These are phyloP conservation scores for Ceratocystis ficicola DNA, from an alignment of 2,329 filamentous ascomycete genomes.

Conservation along the genomic window DNA sequence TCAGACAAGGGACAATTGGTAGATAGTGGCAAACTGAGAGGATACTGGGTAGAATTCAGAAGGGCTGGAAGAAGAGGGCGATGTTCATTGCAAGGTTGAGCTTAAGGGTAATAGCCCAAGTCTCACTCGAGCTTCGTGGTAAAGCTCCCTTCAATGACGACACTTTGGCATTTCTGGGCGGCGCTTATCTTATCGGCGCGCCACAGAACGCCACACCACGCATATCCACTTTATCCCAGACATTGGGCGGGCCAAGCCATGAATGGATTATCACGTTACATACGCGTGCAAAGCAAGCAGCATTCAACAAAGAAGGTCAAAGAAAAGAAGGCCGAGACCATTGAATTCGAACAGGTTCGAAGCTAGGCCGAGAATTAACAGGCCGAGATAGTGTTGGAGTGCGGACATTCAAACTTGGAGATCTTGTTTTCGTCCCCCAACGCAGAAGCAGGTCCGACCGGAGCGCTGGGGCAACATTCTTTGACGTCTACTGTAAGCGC, in stretches of 20 bases:
- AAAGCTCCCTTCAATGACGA: slow-evolving; percentile 9
- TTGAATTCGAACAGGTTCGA: background rate
- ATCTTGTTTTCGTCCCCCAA: no score
- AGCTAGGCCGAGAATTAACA: background rate
- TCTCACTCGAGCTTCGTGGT: background rate
- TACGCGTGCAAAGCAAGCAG: no score
- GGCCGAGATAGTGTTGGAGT: no score
- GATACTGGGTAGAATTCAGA: background rate
- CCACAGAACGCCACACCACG: background rate
- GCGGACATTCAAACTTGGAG: no score
- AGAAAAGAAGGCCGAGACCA: background rate
- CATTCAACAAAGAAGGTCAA: background rate
- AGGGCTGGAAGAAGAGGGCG: background rate
- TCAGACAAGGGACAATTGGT: background rate
- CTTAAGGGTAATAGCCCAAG: background rate
- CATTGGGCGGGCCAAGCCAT: no score
- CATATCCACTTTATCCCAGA: background rate
- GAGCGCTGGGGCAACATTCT: no score
- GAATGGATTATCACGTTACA: no score
- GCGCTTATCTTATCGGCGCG: slow-evolving; percentile 18
- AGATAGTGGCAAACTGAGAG: background rate
- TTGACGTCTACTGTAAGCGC: no score
- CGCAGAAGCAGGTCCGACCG: no score
- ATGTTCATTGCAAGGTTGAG: no score
- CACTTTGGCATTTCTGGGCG: slow-evolving; percentile 19